These are phyloP conservation scores for Setaria italica DNA, from an alignment of 202 grass and related monocot genomes.

Conservation along the genomic window DNA sequence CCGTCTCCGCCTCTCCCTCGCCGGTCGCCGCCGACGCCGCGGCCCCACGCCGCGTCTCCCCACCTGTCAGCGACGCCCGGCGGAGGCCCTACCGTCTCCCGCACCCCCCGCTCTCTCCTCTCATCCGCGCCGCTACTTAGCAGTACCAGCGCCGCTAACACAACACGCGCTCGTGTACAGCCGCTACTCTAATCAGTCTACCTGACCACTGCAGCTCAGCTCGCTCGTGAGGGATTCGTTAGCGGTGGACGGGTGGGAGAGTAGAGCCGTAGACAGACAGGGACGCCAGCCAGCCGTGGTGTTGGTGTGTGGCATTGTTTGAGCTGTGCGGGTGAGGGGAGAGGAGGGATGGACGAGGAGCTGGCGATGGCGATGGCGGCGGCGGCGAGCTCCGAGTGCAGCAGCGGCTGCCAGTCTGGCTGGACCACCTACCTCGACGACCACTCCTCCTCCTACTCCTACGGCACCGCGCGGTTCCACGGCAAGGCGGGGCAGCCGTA, in stretches of 20 bases:
- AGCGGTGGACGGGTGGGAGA: constrained; percentile 1
- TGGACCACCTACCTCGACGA: constrained; percentile 93
- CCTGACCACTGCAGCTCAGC: not conserved
- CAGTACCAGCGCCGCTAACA: constrained; percentile 22
- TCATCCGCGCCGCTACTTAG: constrained; percentile 29
- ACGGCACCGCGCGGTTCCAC: constrained; percentile 5
- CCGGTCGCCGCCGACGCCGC: constrained; percentile 21
- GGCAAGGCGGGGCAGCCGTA: constrained; percentile 22
- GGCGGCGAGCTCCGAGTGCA: constrained; percentile 71
- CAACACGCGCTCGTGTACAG: constrained; percentile 9
- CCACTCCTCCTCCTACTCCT: constrained; percentile 40
- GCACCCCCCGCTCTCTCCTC: not conserved
- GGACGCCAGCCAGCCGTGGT: not conserved
- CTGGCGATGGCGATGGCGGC: constrained; percentile 43
- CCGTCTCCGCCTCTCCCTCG: not conserved
- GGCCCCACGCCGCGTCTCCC: not conserved
- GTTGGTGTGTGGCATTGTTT: not conserved
- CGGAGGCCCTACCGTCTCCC: not conserved
- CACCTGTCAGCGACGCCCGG: constrained; percentile 1
- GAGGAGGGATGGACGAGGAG: constrained; percentile 38
- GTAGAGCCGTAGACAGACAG: not conserved
- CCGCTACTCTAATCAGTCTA: constrained; percentile 21
- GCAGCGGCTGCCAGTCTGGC: constrained; percentile 94
- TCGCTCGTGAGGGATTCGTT: constrained; percentile 26
- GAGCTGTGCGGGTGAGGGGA: constrained; percentile 1